phyloP scores from a whole-genome alignment of 2,329 filamentous ascomycete genomes.

The Albifimbria verrucaria region DNA sequence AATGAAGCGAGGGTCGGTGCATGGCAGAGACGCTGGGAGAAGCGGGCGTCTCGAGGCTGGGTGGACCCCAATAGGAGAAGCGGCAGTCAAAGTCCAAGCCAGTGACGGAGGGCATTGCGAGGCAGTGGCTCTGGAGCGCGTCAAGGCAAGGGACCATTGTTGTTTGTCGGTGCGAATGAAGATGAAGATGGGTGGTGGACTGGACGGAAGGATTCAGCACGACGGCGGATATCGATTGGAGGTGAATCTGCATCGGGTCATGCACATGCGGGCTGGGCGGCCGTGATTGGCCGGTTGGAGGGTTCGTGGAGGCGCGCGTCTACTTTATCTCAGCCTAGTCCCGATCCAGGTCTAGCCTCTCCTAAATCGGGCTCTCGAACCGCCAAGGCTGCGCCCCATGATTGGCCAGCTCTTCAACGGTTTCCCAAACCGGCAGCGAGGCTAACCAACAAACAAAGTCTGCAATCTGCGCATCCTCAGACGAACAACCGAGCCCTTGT shows the following conservation, averaged over 20 bases:
- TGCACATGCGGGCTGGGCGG: background rate
- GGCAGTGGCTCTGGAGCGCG: background rate
- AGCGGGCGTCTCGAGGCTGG: background rate
- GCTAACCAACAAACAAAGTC: no score
- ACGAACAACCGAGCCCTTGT: no score
- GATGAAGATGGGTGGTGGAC: no score
- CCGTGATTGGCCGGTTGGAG: background rate
- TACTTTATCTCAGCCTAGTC: background rate
- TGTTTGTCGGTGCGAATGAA: background rate
- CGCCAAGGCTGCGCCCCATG: background rate
- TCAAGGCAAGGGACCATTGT: background rate
- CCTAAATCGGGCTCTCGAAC: background rate
- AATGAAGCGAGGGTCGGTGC: background rate
- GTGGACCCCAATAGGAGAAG: background rate
- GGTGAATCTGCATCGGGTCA: background rate
- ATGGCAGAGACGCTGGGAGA: background rate
- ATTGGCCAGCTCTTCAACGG: background rate
- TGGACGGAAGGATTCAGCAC: no score
- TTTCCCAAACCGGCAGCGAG: background rate
- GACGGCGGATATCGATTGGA: background rate
- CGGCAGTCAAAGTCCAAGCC: background rate
- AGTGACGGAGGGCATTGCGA: background rate
- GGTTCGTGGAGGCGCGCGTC: conserved; percentile 1
- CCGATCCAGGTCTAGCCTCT: background rate
- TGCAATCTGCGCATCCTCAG: no score